Evolutionary conservation across 1,139 yeast species (phyloP).

Genomic region (Suhomyces taliae): DNA sequence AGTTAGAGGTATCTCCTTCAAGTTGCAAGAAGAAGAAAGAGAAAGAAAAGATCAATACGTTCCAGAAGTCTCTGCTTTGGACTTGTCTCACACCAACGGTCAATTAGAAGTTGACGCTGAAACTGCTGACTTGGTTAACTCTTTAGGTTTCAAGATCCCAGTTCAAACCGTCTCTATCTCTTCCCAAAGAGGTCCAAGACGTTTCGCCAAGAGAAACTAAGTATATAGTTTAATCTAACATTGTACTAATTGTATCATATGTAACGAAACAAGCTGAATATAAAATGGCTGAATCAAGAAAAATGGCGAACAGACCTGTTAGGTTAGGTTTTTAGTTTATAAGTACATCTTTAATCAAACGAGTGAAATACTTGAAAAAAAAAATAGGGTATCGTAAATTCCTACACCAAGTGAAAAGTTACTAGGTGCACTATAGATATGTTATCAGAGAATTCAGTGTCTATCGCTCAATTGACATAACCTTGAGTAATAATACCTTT

Average conservation of each 20-base stretch:
- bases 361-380: background rate
- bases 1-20: conserved; percentile 99
- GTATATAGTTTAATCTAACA: conserved; percentile 14
- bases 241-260: conserved; percentile 9
- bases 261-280: background rate
- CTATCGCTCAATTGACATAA: too few relatives aligned
- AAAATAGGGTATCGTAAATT: too few relatives aligned
- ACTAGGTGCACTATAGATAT: too few relatives aligned
- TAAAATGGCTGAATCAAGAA: too few relatives aligned
- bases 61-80: conserved; percentile 99
- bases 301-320: background rate
- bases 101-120: conserved; percentile 97
- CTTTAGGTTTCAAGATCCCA: conserved; percentile 96
- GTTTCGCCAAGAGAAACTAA: conserved; percentile 95
- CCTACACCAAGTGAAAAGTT: too few relatives aligned
- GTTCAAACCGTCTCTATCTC: conserved; percentile 88
- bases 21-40: conserved; percentile 99
- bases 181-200: conserved; percentile 90
- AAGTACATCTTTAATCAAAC: background rate
- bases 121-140: conserved; percentile 94
- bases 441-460: too few relatives aligned
- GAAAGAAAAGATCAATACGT: conserved; percentile 99
- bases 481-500: too few relatives aligned
- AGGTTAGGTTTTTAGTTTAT: background rate
- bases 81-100: conserved; percentile 94